Evolutionary conservation across 1,284 basidiomycete genomes (phyloP).

Genomic region (Leccinum pallidistipes): DNA sequence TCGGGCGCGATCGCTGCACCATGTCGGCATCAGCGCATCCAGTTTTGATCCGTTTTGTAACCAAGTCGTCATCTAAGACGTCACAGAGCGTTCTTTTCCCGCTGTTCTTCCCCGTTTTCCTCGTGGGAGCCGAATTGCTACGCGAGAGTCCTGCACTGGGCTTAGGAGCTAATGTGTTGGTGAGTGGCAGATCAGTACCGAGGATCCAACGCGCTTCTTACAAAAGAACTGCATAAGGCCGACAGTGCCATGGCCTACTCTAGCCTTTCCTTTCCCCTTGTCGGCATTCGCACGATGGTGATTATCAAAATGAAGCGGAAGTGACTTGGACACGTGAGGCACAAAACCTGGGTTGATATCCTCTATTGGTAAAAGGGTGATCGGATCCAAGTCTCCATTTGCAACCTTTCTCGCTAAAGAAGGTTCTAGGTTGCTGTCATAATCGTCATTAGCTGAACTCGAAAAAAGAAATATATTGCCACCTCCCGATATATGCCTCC

Average conservation of each 20-base stretch:
- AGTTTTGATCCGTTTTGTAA: constrained; percentile 49
- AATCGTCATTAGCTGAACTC: constrained; percentile 12
- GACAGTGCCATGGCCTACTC: constrained; percentile 37
- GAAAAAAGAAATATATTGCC: constrained; percentile 10
- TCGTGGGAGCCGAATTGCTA: constrained; percentile 31
- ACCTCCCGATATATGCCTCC: constrained; percentile 80
- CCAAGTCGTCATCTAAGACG: constrained; percentile 63
- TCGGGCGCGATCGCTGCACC: constrained; percentile 36
- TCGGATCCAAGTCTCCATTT: constrained; percentile 76
- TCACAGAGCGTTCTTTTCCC: constrained; percentile 73
- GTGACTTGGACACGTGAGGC: constrained; percentile 46
- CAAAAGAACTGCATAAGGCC: constrained; percentile 66
- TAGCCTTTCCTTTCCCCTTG: constrained; percentile 42
- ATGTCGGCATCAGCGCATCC: constrained; percentile 21
- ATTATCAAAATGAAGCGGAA: constrained; percentile 36
- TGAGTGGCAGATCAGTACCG: constrained; percentile 29
- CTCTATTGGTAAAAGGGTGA: constrained; percentile 67
- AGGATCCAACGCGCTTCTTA: constrained; percentile 36
- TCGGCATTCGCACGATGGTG: constrained; percentile 33
- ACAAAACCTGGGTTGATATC: constrained; percentile 77
- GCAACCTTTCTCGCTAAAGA: constrained; percentile 68
- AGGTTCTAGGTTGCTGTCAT: constrained; percentile 56
- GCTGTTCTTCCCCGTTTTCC: constrained; percentile 54
- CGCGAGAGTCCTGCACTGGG: constrained; percentile 32
- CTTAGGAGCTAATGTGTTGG: constrained; percentile 47